These are phyloP conservation scores for Torrubiella hemipterigena DNA, from an alignment of 2,329 filamentous ascomycete species.

Conservation along the genomic window DNA sequence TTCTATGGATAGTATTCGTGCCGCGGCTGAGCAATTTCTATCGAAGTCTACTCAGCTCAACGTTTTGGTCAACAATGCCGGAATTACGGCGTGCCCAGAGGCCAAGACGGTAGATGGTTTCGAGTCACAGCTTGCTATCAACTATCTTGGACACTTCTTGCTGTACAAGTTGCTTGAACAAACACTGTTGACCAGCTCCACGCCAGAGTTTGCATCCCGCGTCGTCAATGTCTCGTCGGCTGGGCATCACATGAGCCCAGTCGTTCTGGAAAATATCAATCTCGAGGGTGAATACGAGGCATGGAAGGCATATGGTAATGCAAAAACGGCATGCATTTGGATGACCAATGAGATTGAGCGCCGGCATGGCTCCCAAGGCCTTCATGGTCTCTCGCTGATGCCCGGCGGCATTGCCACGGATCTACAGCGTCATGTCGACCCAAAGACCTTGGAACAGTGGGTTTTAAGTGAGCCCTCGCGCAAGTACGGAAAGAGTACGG, in stretches of 20 bases:
- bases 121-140: conserved; percentile 34
- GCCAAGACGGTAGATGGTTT: conserved; percentile 11
- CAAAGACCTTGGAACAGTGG: too few relatives aligned
- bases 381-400: conserved; percentile 25
- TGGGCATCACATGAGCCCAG: conserved; percentile 22
- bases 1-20: conserved; percentile 12
- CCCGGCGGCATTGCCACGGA: conserved; percentile 27
- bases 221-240: conserved; percentile 30
- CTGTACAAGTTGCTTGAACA: conserved; percentile 35
- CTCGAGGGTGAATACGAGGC: conserved; percentile 15
- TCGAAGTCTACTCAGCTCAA: conserved; percentile 8
- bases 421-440: too few relatives aligned
- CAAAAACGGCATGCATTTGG: conserved; percentile 36
- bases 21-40: conserved; percentile 10
- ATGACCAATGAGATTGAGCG: conserved; percentile 36
- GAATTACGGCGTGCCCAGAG: conserved; percentile 8
- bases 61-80: conserved; percentile 12
- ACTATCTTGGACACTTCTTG: conserved; percentile 41
- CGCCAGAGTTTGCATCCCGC: conserved; percentile 25
- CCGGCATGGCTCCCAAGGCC: conserved; percentile 23
- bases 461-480: too few relatives aligned
- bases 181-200: conserved; percentile 23
- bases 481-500: conserved; percentile 12
- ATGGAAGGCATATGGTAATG: conserved; percentile 27
- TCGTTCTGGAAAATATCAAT: conserved; percentile 25